These are phyloP conservation scores for Stemphylium lycopersici DNA, from an alignment of 2,329 filamentous ascomycete species.

Conservation along the genomic window DNA sequence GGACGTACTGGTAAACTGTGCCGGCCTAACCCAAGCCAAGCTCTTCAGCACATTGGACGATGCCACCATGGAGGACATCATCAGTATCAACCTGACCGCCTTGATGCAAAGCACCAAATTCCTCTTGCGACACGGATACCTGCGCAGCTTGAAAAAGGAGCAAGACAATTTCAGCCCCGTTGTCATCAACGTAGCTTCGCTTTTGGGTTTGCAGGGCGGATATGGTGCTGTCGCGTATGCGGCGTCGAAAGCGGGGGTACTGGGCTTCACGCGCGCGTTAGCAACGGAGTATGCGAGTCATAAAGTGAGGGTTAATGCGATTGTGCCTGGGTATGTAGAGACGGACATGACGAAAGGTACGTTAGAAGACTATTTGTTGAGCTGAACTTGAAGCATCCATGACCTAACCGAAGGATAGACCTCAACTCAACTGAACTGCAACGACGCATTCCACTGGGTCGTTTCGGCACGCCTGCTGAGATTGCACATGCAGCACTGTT, in stretches of 20 bases:
- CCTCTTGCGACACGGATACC: conserved; percentile 48
- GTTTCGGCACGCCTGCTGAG: conserved; percentile 72
- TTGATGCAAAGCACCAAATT: conserved; percentile 68
- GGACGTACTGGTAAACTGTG: conserved; percentile 75
- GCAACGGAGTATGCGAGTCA: conserved; percentile 66
- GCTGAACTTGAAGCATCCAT: no score
- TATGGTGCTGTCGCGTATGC: conserved; percentile 75
- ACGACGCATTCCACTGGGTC: conserved; percentile 65
- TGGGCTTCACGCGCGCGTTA: conserved; percentile 72
- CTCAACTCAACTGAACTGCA: conserved; percentile 42
- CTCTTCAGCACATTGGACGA: conserved; percentile 64
- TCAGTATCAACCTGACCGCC: conserved; percentile 73
- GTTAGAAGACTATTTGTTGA: neutral
- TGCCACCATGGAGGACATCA: conserved; percentile 60
- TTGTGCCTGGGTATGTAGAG: conserved; percentile 82
- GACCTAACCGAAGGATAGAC: conserved; percentile 34
- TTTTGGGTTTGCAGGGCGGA: conserved; percentile 73
- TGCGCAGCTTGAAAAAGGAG: conserved; percentile 16
- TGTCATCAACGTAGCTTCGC: conserved; percentile 82
- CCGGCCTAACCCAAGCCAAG: conserved; percentile 71
- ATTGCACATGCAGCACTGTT: conserved; percentile 84
- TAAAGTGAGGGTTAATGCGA: conserved; percentile 76
- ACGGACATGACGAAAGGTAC: conserved; percentile 79
- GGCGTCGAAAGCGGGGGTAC: conserved; percentile 79
- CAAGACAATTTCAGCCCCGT: conserved; percentile 41